These are phyloP conservation scores for Podaxis sp. DNA, from an alignment of 768 basidiomycete genomes.

Conservation along the genomic window DNA sequence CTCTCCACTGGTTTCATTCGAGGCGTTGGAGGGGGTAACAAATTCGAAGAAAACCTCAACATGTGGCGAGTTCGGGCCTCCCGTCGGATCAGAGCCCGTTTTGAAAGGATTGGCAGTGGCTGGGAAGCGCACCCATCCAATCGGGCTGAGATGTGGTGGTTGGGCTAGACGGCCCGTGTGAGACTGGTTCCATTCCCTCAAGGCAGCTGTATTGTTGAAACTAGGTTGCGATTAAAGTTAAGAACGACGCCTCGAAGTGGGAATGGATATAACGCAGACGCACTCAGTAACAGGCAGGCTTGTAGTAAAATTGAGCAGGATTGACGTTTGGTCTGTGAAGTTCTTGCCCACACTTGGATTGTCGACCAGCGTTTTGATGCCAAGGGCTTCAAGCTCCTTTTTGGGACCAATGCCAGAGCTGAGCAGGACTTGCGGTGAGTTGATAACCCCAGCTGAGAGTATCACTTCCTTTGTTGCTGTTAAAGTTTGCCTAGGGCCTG, in stretches of 20 bases:
- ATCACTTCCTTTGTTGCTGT: too few relatives aligned
- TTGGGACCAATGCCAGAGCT: too few relatives aligned
- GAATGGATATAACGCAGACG: neutral
- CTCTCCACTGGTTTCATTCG: neutral
- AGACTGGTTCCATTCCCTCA: neutral
- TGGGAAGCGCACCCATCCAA: constrained; percentile 10
- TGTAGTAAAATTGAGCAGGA: constrained; percentile 4
- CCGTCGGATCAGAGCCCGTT: constrained; percentile 2
- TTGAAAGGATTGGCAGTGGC: constrained; percentile 3
- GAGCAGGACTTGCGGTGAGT: too few relatives aligned
- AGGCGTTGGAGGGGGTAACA: neutral
- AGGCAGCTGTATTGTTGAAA: neutral
- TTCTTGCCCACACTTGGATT: too few relatives aligned
- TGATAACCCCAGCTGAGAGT: too few relatives aligned
- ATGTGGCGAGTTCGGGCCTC: neutral
- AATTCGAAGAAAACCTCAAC: neutral
- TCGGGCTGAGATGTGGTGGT: neutral
- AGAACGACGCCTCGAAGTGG: neutral
- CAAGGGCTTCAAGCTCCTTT: too few relatives aligned
- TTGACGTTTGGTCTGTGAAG: constrained; percentile 19
- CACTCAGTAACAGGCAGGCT: neutral
- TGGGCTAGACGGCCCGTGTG: constrained; percentile 2
- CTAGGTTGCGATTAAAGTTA: neutral
- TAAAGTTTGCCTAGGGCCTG: too few relatives aligned
- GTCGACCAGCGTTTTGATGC: too few relatives aligned